These are phyloP conservation scores for Pestalotiopsis fici DNA, from an alignment of 2,329 filamentous ascomycete genomes.

Conservation along the genomic window DNA sequence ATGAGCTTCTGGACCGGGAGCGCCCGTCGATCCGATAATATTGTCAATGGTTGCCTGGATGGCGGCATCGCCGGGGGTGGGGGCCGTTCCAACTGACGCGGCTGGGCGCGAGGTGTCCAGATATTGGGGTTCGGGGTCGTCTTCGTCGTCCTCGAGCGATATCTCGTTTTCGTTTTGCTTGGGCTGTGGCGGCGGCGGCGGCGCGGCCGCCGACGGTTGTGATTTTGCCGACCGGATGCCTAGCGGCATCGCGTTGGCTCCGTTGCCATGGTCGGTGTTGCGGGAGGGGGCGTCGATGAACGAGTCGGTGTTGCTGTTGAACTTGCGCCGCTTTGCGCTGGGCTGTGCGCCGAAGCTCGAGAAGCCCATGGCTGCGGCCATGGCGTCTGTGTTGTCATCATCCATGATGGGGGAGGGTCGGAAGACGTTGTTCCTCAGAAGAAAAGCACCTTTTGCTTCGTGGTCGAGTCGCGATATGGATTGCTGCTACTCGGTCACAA, in stretches of 20 bases:
- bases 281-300: constrained; percentile 30
- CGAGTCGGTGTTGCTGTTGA: constrained; percentile 53
- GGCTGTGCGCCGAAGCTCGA: constrained; percentile 64
- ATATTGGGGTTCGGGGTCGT: constrained; percentile 27
- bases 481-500: too few relatives aligned
- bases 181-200: not conserved
- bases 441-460: not conserved
- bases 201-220: not conserved
- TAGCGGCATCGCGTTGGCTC: constrained; percentile 3
- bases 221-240: constrained; percentile 22
- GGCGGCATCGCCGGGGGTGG: constrained; percentile 13
- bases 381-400: constrained; percentile 47
- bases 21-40: constrained; percentile 19
- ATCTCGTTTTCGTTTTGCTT: constrained; percentile 46
- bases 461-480: not conserved
- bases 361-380: constrained; percentile 74
- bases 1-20: not conserved
- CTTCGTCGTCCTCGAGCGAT: constrained; percentile 31
- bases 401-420: not conserved
- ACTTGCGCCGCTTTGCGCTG: constrained; percentile 67
- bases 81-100: constrained; percentile 13
- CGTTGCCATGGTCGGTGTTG: constrained; percentile 17
- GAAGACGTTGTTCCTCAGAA: not conserved
- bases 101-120: constrained; percentile 32
- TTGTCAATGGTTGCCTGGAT: constrained; percentile 27